Evolutionary conservation across 2,329 filamentous ascomycete genomes (phyloP), one percentile per base, ranked within the genome.

Genomic region (Lachnellula cervina): DNA sequence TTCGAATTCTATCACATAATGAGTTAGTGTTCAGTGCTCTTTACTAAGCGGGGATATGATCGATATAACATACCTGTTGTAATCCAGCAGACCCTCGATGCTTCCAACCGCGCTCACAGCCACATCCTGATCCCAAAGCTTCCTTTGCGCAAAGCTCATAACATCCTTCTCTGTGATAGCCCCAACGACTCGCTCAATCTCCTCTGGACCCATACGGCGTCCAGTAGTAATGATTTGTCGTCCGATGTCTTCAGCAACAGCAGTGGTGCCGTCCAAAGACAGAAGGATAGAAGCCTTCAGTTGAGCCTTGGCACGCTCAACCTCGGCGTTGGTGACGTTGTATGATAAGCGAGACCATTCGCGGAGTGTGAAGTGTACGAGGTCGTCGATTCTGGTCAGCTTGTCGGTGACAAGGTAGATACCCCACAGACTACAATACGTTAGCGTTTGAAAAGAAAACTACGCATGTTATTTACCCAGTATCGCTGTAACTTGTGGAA

Each of bases 401-500:
- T 94, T 88, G 77, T 97, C 92, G 70, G 89, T 90, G 68, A 96
- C 90, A 61, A 99, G 83, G 83, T 99, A 99, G 81, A 97, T 97
- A 79, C 94, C 94, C 94, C 94, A 99, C 67, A 99, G 90, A 82
- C 94, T 96, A 69, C 25, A 56, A 25, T 46, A 46, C 21, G 48
- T 75, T 69, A 75, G 72, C 62, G 73, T 64, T 70, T 68, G 14
- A 42, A 34, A 49, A 13, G 19, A 5, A 19, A 32, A 17, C n/a
- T 4, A 42, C 6, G 44, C n/a, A 17, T 25, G 44, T 2, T 28
- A 73, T 86, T 76, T 84, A 96, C 91, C 92, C 94, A 73, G 94
- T 99, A 76, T 99, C 94, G 72, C 92, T 97, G 80, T 99, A 99
- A 82, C 90, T 96, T 66, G 94, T 99, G 64, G 92, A 97, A 80